Evolutionary conservation across 2,329 filamentous ascomycete species (phyloP).

Genomic region (Scedosporium minutisporum): DNA sequence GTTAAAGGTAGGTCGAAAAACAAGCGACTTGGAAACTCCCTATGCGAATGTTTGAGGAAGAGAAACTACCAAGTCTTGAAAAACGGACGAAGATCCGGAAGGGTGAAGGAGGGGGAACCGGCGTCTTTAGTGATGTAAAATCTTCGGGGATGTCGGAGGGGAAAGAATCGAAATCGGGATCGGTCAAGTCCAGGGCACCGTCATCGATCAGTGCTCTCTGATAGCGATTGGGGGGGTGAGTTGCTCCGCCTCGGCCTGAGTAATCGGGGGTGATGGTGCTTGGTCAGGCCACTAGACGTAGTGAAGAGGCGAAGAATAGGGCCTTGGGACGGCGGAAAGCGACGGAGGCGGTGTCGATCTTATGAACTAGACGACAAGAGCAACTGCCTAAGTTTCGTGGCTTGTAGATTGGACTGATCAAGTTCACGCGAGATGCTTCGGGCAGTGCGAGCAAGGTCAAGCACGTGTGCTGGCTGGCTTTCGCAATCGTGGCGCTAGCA

Average conservation of each 20-base stretch:
- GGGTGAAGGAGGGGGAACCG: too few species aligned
- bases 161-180: too few species aligned
- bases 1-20: background rate
- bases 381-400: background rate
- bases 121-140: too few species aligned
- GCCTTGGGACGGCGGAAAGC: background rate
- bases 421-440: background rate
- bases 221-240: too few species aligned
- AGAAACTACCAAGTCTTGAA: background rate
- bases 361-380: background rate
- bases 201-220: too few species aligned
- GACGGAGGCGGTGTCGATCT: background rate
- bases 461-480: too few species aligned
- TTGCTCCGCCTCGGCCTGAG: too few species aligned
- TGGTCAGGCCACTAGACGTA: too few species aligned
- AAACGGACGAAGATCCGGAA: too few species aligned
- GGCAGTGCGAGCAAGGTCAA: background rate
- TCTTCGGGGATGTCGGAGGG: too few species aligned
- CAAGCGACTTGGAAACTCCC: background rate
- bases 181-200: too few species aligned
- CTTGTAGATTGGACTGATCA: background rate
- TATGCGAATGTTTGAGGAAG: background rate
- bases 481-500: background rate
- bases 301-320: background rate
- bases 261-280: too few species aligned